Evolutionary conservation across 805 yeast species (phyloP).

Genomic region (Metschnikowia corniflorae): DNA sequence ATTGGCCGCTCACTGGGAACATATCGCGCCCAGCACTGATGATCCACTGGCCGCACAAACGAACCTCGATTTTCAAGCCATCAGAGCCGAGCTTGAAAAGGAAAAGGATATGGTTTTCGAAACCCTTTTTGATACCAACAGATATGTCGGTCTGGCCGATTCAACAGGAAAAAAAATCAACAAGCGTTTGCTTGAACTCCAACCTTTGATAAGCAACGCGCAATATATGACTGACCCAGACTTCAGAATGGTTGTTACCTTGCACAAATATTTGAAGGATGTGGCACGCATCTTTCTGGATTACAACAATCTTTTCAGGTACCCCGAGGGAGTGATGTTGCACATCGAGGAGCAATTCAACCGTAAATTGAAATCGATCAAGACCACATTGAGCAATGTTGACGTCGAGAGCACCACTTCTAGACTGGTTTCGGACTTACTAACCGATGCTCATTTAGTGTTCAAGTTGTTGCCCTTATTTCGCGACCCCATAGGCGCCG

Average conservation of each 20-base stretch:
- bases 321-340: conserved; percentile 4
- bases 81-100: conserved; percentile 1
- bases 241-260: not conserved
- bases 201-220: no score
- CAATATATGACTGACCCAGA: no score
- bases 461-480: conserved; percentile 5
- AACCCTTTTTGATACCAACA: conserved; percentile 2
- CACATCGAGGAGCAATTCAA: conserved; percentile 3
- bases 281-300: conserved; percentile 5
- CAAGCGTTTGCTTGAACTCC: conserved; percentile 3
- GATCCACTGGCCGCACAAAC: no score
- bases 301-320: conserved; percentile 7
- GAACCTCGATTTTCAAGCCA: not conserved
- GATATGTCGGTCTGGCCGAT: conserved; percentile 7
- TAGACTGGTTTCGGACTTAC: not conserved
- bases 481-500: conserved; percentile 7
- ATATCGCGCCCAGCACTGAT: no score
- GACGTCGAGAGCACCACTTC: not conserved
- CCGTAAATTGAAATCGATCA: conserved; percentile 1
- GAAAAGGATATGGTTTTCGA: conserved; percentile 1
- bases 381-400: not conserved
- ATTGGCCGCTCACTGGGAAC: conserved; percentile 2
- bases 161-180: conserved; percentile 1
- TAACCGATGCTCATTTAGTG: conserved; percentile 1
- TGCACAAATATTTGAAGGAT: conserved; percentile 2